A percentile compares a stretch with the other conserved stretches of the same genome.
Conservation (phyloP, 1,284 basidiomycete species). For the Naganishia cerealis region DNA sequence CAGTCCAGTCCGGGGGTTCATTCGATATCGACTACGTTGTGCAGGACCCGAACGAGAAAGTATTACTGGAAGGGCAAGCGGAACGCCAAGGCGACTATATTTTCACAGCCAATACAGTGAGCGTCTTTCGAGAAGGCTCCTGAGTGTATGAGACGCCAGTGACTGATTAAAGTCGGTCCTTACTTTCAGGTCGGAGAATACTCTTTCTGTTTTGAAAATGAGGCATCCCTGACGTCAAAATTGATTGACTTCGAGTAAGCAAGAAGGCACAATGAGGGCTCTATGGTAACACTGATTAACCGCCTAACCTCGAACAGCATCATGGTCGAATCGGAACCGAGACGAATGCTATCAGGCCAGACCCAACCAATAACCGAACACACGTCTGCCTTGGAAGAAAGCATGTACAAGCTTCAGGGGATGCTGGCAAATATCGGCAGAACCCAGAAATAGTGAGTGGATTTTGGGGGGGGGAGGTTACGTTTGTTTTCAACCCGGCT, state of each 20-base stretch:
- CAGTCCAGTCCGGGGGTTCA: conserved; percentile 85
- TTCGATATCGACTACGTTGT: conserved; percentile 97
- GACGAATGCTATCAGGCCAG: conserved; percentile 77
- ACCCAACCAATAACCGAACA: conserved; percentile 71
- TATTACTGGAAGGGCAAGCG: conserved; percentile 78
- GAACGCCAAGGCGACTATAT: conserved; percentile 97
- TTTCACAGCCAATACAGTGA: conserved; percentile 80
- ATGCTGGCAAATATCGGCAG: conserved; percentile 82
- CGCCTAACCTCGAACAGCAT: conserved; percentile 56
- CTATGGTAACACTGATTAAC: not conserved
- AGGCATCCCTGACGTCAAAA: conserved; percentile 86
- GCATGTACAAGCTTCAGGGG: conserved; percentile 81
- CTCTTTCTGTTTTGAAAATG: conserved; percentile 97
- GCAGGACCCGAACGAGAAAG: conserved; percentile 81
- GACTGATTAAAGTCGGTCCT: not conserved
- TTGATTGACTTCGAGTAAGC: conserved; percentile 82
- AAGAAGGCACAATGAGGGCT: too few relatives aligned
- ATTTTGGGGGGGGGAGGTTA: not conserved
- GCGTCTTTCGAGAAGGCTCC: conserved; percentile 3
- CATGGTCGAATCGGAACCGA: conserved; percentile 92
- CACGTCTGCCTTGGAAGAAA: conserved; percentile 86
- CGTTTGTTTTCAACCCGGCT: not conserved
- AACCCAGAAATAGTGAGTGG: conserved; percentile 81
- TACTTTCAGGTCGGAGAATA: conserved; percentile 65
- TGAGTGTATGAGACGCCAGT: not conserved